Evolutionary conservation across 2,329 filamentous ascomycete species (phyloP), one percentile per base, ranked within the genome.

Genomic region (Thielaviopsis ethacetica): DNA sequence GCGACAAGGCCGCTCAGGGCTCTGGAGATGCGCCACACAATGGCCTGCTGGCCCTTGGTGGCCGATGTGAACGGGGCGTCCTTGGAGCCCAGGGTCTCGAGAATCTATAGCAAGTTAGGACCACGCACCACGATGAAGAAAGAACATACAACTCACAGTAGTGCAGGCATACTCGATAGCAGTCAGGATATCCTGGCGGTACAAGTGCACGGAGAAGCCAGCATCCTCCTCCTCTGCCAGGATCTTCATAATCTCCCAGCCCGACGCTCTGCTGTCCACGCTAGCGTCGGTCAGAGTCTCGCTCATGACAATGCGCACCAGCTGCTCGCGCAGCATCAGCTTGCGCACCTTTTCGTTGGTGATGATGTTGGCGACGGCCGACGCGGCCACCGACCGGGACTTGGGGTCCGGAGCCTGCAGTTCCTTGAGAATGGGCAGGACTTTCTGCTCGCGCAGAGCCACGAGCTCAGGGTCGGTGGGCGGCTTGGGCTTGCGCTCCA

Each of bases 131-230:
- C 22, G 15, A 12, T 13, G 54, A 30, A 56, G 27, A 15, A 41
- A 15, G 6, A 27, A n/a, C 7, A 12, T 34, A 56, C 44, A 27
- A 68, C 75, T 67, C 67, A 83, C 79, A 62, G 74, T 73, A 57
- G 73, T 73, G 56, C 75, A 70, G 15, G 80, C 80, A 66, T 78
- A 76, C 60, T 79, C 75, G 60, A 85, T 74, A 21, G 82, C 80
- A 27, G 78, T 80, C 61, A 86, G 65, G 15, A 84, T 69, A 66
- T 85, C 82, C 27, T 79, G 71, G 51, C 83, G 73, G 65, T 77
- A 85, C 60, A 86, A 68, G 64, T 86, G 82, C 21, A 86, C 71
- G 62, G 81, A 83, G 61, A 86, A 85, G 65, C 85, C 83, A 13
- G 77, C 72, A 64, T 84, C 82, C 67, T 86, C 83, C 65, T 84